Evolutionary conservation across 768 basidiomycete genomes (phyloP), one percentile per base, ranked within the genome.

Genomic region (Boletales sp.): DNA sequence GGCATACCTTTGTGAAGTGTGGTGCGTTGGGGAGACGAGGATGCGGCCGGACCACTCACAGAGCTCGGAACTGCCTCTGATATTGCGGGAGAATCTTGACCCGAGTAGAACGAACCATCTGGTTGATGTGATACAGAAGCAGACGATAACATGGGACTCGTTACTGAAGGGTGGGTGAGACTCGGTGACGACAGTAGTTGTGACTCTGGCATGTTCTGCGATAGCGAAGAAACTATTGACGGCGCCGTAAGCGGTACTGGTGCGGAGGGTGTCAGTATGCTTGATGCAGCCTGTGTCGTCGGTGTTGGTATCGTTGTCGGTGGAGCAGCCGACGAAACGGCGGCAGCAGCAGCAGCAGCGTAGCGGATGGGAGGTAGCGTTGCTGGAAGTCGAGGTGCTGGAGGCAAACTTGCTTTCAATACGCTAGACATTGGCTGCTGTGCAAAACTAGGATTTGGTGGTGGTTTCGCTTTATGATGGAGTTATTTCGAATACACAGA

Each of bases 311-410:
- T 60, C 43, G 61, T n/a, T 36, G 62, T 62, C 13, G 46, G 39
- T 13, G 62, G 59, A 19, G 60, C 51, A 8, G 55, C 40, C 13
- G 61, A 57, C 33, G 66, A 67, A 8, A 68, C 67, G 0, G 60
- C 67, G 0, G 67, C 66, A 0, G 92, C 94, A 3, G 93, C 94
- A 0, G 92, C 93, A n/a, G 91, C 82, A 31, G 95, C 87, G 65
- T 96, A 96, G 44, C 88, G 79, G 63, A 94, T 89, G 12, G 92
- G 87, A 39, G 91, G 87, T 49, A 90, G 67, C 18, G 77, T 66
- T 31, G 75, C 75, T 57, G 79, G 65, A 31, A 63, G 78, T 47
- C 76, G 80, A 51, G 75, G 78, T 48, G 79, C 74, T 56, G 80
- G 66, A 18, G 79, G 79, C n/a, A 90, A 67, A 18, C 83, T 80